Base-by-base conservation (phyloP, 371 early-diverging fungal genomes). In the Conidiobolus incongruus region DNA sequence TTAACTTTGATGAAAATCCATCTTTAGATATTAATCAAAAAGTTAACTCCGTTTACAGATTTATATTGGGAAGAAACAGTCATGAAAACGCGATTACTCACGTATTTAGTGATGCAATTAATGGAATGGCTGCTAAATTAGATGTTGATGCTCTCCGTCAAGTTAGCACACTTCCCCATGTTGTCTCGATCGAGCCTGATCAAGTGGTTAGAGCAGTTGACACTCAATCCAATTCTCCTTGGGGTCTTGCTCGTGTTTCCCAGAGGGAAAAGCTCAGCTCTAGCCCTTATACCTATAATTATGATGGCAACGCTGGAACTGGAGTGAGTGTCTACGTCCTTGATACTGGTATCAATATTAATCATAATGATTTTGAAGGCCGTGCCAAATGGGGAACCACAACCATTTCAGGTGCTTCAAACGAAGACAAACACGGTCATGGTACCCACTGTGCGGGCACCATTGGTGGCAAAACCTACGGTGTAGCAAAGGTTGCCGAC, bases 291-390 rank as follows among this genome's bases (percentile, higher is more conserved):
- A 70, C 72, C 58, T 59, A 52, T 33, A 16, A 35, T 4, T 44
- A 44, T 37, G 51, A 52, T 0, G 23, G 44, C 11, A 47, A 35
- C 13, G 65, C 66, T 13, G 78, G 78, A 10, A 20, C 48, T 36
- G 71, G 68, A 38, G 76, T 80, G 13, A 58, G 58, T 39, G 77
- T 72, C n/a, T 79, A 79, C 61, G 69, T 87, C 32, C 58, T 87
- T 32, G 88, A 87, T 60, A 83, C 88, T 0, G 89, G 89, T 21
- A 63, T 82, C 45, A 60, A 66, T 42, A 58, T 70, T 45, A 41
- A 59, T 19, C 84, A 85, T 52, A 55, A 59, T 43, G 86, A 88
- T 45, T 78, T 88, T n/a, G n/a, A n/a, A n/a, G n/a, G n/a, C n/a
- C n/a, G n/a, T n/a, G n/a, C n/a, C n/a, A n/a, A n/a, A n/a, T 45